Evolutionary conservation across 805 yeast genomes (phyloP).

Genomic region (Candida methanosorbosa): DNA sequence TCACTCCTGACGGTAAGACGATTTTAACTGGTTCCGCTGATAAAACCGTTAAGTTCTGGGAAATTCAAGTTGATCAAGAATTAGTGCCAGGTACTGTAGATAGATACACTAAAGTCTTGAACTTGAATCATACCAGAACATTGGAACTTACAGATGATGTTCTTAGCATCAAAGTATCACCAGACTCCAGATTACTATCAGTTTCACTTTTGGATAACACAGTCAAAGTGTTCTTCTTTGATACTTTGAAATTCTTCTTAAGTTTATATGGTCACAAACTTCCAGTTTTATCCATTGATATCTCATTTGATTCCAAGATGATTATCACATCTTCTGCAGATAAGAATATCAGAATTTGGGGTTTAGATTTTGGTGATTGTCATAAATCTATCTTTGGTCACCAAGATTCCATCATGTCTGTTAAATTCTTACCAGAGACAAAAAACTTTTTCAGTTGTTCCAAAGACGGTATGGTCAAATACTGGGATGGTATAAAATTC

Average conservation of each 20-base stretch:
- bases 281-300: slow-evolving; percentile 89
- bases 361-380: slow-evolving; percentile 97
- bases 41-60: slow-evolving; percentile 85
- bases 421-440: slow-evolving; percentile 72
- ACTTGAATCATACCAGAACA: slow-evolving; percentile 66
- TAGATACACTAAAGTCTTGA: slow-evolving; percentile 41
- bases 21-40: slow-evolving; percentile 93
- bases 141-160: slow-evolving; percentile 84
- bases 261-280: slow-evolving; percentile 93
- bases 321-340: slow-evolving; percentile 94
- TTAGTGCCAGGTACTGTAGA: slow-evolving; percentile 58
- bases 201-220: slow-evolving; percentile 85
- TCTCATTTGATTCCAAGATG: slow-evolving; percentile 80
- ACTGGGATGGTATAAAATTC: slow-evolving; percentile 98
- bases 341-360: slow-evolving; percentile 97
- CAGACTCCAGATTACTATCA: slow-evolving; percentile 70
- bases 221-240: slow-evolving; percentile 88
- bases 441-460: slow-evolving; percentile 87
- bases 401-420: slow-evolving; percentile 90
- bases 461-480: slow-evolving; percentile 83
- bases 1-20: slow-evolving; percentile 77
- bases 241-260: slow-evolving; percentile 77
- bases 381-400: slow-evolving; percentile 95
- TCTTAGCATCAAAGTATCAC: slow-evolving; percentile 68
- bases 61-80: slow-evolving; percentile 58